Evolutionary conservation across 225 moss, liverwort and hornwort species (phyloP).

Genomic region (Sphagnum contortum): DNA sequence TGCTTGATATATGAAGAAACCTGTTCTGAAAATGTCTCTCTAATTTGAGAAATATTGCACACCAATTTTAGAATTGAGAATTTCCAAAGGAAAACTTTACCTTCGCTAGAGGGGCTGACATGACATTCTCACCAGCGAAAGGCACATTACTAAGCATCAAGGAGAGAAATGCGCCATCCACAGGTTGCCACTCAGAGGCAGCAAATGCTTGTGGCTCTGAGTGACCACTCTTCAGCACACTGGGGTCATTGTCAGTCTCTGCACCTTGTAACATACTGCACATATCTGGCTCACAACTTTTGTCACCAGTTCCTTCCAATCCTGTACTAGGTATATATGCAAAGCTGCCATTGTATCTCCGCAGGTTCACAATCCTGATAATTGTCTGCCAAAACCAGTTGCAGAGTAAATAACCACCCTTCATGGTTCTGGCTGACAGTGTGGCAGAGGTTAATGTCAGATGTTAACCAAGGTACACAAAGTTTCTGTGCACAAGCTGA

Average conservation of each 20-base stretch:
- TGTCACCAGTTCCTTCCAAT: slow-evolving; percentile 44
- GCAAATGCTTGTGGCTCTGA: slow-evolving; percentile 19
- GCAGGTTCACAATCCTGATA: slow-evolving; percentile 60
- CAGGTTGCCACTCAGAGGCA: slow-evolving; percentile 50
- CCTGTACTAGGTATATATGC: slow-evolving; percentile 79
- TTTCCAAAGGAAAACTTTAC: slow-evolving; percentile 12
- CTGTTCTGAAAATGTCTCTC: too few species aligned
- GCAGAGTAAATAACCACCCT: too few species aligned
- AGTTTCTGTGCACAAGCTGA: too few species aligned
- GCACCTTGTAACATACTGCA: slow-evolving; percentile 23
- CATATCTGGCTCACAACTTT: slow-evolving; percentile 31
- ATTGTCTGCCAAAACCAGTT: slow-evolving; percentile 32
- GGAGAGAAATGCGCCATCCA: slow-evolving; percentile 74
- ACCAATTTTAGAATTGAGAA: too few species aligned
- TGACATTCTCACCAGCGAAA: slow-evolving; percentile 32
- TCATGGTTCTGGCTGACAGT: too few species aligned
- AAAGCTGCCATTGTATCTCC: slow-evolving; percentile 63
- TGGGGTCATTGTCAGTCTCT: slow-evolving; percentile 30
- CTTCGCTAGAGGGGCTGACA: slow-evolving; percentile 68
- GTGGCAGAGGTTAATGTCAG: too few species aligned
- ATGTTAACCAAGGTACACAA: too few species aligned
- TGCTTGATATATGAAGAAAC: too few species aligned
- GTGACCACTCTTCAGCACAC: slow-evolving; percentile 36
- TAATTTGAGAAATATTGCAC: too few species aligned
- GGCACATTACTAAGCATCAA: slow-evolving; percentile 87